Evolutionary conservation across 2,329 filamentous ascomycete genomes (phyloP), one percentile per base, ranked within the genome.

Genomic region (Penicillium sp.): DNA sequence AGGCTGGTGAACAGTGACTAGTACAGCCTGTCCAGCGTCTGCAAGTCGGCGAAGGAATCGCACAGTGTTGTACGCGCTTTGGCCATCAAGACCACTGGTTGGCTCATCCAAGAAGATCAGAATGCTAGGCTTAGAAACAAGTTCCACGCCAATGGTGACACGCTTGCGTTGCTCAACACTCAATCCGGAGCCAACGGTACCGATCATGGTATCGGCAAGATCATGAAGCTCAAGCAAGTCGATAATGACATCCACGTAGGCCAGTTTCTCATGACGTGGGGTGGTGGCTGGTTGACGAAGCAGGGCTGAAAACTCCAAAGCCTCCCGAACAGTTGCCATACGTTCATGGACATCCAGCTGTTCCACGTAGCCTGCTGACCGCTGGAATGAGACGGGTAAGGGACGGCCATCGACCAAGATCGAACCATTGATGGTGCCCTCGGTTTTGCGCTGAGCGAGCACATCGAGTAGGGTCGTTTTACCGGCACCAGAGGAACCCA

Each of bases 381-480:
- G 75, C 59, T 86, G 82, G 60, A 88, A 88, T 25, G 80, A 80
- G 1, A 77, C 71, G 0, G 77, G 79, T 0, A 86, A 72, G 0
- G 75, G 71, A 29, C 77, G 76, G 0, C 84, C 84, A 55, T 88
- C 83, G 2, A 88, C 82, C 28, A 86, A 70, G 71, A 88, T 82
- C 25, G 83, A 78, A 3, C 85, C 85, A 4, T 72, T 67, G 7
- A 86, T 77, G 9, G 83, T 77, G 43, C 84, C 83, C 29, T 76
- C 75, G 3, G 74, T 82, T 63, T 89, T 84, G 1, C 88, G 80
- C 58, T 89, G 86, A 0, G 87, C 83, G 2, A 87, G 70, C 0
- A 86, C 87, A 64, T 92, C 88, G 4, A 93, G 73, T 0, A 93
- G 74, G 0, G 88, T 92, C 0, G 70, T 73, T 68, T 93, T 93